Percentiles rank a stretch among this genome's conserved stretches.
These are phyloP conservation scores for Pyrus pyrifolia DNA, from an alignment of 306 rosid species.

Conservation along the genomic window DNA sequence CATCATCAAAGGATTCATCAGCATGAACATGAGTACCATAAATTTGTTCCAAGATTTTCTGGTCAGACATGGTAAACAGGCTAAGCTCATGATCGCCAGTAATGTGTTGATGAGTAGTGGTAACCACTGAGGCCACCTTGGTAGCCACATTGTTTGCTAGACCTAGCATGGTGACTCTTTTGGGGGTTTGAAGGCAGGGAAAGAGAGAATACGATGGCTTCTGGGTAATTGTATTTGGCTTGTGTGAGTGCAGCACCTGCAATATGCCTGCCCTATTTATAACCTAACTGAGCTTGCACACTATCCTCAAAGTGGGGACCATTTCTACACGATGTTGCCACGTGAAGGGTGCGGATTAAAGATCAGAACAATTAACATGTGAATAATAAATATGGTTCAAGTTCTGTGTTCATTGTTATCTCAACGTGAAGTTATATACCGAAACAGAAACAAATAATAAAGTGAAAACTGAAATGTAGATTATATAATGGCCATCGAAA, in stretches of 20 bases:
- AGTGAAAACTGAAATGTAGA: no score
- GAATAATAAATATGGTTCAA: no score
- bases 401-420: no score
- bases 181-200: background rate
- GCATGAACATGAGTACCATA: conserved; percentile 42
- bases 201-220: background rate
- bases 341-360: background rate
- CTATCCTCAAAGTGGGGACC: background rate
- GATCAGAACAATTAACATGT: background rate
- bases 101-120: background rate
- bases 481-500: no score
- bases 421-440: no score
- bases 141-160: background rate
- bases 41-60: conserved; percentile 39
- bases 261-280: background rate
- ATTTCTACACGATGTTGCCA: background rate
- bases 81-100: conserved; percentile 13
- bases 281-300: background rate
- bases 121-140: background rate
- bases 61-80: conserved; percentile 39
- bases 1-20: conserved; percentile 33
- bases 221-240: no score
- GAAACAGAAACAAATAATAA: no score
- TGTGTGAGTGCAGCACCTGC: background rate
- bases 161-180: background rate